Percentiles rank a stretch among this genome's conserved stretches.
Evolutionary conservation across 169 alveolate species (phyloP).

Genomic region (Cryptosporidium tyzzeri): DNA sequence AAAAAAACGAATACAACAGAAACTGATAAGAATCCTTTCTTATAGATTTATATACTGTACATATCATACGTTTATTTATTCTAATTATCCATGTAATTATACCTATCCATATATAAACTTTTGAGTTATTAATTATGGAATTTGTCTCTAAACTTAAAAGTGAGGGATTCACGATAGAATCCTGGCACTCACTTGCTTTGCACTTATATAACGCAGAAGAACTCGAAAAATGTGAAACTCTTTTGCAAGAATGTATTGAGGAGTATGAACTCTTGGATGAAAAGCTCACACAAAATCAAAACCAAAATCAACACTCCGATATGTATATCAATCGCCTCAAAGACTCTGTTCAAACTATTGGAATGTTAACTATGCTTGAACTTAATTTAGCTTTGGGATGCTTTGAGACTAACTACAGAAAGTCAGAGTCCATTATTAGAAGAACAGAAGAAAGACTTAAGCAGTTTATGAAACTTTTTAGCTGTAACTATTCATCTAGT

Average conservation of each 20-base stretch:
- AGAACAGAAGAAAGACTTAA: constrained; percentile 38
- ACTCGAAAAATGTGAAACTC: constrained; percentile 7
- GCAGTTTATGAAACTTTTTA: constrained; percentile 1
- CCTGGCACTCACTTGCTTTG: constrained; percentile 47
- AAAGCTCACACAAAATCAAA: not conserved
- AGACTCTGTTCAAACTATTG: not conserved
- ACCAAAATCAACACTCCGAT: not conserved
- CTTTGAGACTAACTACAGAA: constrained; percentile 34
- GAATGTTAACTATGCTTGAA: constrained; percentile 43
- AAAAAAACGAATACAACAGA: not conserved
- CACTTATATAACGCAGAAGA: constrained; percentile 19
- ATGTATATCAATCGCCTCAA: not conserved
- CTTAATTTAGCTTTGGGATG: constrained; percentile 37
- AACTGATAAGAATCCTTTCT: not conserved
- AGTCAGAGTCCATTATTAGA: constrained; percentile 31
- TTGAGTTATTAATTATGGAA: not conserved
- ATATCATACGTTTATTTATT: too few relatives aligned
- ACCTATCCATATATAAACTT: not conserved
- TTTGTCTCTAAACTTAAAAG: constrained; percentile 3
- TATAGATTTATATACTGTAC: too few relatives aligned
- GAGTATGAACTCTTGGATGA: constrained; percentile 30
- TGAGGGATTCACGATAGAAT: constrained; percentile 26
- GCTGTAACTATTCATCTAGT: not conserved
- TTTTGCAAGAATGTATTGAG: constrained; percentile 56
- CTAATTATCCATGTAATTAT: not conserved